Conservation (phyloP, 495 filamentous ascomycete species). For the Lindgomyces ingoldianus region DNA sequence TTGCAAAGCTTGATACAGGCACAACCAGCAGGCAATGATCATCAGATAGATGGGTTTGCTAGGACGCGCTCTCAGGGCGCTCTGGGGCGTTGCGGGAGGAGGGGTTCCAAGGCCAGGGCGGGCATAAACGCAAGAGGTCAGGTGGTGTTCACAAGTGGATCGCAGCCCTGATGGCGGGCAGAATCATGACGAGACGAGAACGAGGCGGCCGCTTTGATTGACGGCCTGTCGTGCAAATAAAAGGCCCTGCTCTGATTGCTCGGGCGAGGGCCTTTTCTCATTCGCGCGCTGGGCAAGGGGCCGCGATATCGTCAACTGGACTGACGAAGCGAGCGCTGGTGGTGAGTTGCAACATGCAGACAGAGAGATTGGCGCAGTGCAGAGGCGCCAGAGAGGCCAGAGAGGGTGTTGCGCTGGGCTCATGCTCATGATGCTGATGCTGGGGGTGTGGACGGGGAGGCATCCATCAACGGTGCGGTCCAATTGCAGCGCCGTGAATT, state of each 20-base stretch:
- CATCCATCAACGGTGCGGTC: no score
- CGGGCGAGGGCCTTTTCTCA: background rate
- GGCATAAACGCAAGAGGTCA: constrained; percentile 16
- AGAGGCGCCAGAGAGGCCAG: no score
- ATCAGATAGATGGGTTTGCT: background rate
- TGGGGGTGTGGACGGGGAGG: no score
- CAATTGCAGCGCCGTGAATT: no score
- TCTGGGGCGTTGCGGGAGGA: background rate
- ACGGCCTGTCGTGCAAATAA: constrained; percentile 15
- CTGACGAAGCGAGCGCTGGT: background rate
- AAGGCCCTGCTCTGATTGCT: constrained; percentile 15
- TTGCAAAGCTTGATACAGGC: constrained; percentile 1
- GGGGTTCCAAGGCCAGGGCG: constrained; percentile 18
- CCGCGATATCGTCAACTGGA: background rate
- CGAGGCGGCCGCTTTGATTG: constrained; percentile 10
- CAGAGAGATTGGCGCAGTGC: background rate
- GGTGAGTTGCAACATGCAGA: background rate
- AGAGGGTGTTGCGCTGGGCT: background rate
- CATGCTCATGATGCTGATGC: background rate
- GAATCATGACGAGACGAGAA: constrained; percentile 15
- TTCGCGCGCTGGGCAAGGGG: background rate
- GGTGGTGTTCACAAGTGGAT: constrained; percentile 1
- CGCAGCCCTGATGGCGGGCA: background rate
- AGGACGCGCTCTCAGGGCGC: background rate
- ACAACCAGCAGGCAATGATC: background rate